These are phyloP conservation scores for Camellia oleifera DNA, from an alignment of 179 eudicot genomes.

Conservation along the genomic window DNA sequence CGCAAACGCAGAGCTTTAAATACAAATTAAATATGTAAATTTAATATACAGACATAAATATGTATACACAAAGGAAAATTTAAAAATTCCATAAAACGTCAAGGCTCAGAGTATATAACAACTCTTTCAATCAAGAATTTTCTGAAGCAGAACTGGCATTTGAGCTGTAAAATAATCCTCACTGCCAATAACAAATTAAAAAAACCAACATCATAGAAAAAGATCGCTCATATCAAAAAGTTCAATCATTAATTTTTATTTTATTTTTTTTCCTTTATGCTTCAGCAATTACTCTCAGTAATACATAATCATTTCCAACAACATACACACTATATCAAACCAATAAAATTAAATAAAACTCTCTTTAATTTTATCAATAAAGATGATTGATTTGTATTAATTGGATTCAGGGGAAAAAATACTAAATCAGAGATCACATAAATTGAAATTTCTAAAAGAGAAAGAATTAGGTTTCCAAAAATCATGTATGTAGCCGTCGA, in stretches of 20 bases:
- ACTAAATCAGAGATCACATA: no score
- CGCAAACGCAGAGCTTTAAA: no score
- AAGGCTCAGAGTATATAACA: conserved; percentile 54
- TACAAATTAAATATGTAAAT: no score
- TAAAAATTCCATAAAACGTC: not conserved
- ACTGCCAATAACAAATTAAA: conserved; percentile 22
- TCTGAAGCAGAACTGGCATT: conserved; percentile 94
- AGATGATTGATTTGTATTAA: no score
- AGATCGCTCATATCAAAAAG: conserved; percentile 44
- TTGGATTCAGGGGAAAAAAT: no score
- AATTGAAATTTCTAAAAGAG: no score
- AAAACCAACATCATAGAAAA: not conserved
- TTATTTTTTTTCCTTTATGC: conserved; percentile 11
- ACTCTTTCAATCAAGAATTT: conserved; percentile 75
- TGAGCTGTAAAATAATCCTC: conserved; percentile 52
- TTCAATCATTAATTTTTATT: conserved; percentile 34
- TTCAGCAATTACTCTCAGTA: conserved; percentile 48
- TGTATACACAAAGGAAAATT: no score
- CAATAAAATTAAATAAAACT: not conserved
- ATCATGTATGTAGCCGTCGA: not conserved
- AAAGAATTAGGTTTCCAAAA: not conserved
- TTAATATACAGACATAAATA: no score
- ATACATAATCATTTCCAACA: conserved; percentile 4
- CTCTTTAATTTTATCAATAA: no score
- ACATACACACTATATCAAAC: not conserved